Percentiles rank a stretch among this genome's conserved stretches.
Conservation (phyloP, 2,329 filamentous ascomycete genomes). For the Chlorencoelia australis region DNA sequence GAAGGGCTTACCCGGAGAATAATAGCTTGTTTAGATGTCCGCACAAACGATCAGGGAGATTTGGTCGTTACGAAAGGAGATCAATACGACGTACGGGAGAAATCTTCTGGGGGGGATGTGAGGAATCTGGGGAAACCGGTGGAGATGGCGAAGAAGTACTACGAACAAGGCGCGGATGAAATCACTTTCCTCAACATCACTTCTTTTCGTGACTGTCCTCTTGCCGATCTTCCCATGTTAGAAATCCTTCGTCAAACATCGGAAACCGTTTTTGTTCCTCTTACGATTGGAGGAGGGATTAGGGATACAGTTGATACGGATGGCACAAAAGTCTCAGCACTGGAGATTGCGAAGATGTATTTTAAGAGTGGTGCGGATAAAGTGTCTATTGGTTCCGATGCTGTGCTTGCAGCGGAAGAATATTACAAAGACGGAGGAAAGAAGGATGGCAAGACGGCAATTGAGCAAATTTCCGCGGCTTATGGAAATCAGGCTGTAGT, state of each 20-base stretch:
- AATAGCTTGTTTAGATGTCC: conserved; percentile 93
- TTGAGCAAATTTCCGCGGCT: conserved; percentile 86
- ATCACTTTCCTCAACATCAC: conserved; percentile 98
- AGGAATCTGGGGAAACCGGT: conserved; percentile 95
- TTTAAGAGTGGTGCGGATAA: conserved; percentile 97
- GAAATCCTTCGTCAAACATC: conserved; percentile 82
- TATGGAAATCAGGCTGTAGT: conserved; percentile 98
- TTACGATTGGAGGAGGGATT: conserved; percentile 94
- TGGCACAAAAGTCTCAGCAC: conserved; percentile 73
- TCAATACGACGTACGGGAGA: conserved; percentile 96
- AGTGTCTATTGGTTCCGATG: conserved; percentile 92
- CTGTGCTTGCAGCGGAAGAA: conserved; percentile 83
- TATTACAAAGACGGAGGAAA: conserved; percentile 65
- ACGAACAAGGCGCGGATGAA: conserved; percentile 93
- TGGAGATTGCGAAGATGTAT: conserved; percentile 93
- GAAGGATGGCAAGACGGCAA: conserved; percentile 74
- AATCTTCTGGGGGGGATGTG: conserved; percentile 56
- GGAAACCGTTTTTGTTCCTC: conserved; percentile 85
- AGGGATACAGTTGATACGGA: conserved; percentile 85
- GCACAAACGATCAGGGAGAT: conserved; percentile 87
- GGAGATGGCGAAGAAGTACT: conserved; percentile 87
- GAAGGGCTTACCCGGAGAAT: conserved; percentile 84
- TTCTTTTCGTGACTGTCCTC: conserved; percentile 87
- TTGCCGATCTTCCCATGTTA: conserved; percentile 91
- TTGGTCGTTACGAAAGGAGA: conserved; percentile 97